Evolutionary conservation across 371 early-diverging fungal species (phyloP).

Genomic region (Mortierella sp.): DNA sequence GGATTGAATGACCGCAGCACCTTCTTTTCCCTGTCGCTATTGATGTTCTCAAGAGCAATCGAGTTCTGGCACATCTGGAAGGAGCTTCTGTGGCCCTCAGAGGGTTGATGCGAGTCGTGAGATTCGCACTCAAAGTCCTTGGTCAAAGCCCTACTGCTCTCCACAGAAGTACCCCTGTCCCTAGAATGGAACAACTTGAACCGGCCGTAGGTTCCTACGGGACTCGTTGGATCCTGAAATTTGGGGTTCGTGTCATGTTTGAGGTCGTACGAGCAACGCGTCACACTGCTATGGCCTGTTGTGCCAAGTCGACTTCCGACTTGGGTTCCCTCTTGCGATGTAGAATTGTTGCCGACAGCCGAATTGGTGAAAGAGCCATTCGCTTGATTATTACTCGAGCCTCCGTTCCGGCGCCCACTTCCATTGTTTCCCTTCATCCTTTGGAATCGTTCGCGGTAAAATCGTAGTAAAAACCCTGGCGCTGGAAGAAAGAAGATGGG

Average conservation of each 20-base stretch:
- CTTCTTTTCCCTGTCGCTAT: too few species aligned
- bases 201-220: not conserved
- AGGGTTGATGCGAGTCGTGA: conserved; percentile 9
- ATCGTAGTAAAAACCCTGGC: conserved; percentile 22
- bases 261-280: conserved; percentile 16
- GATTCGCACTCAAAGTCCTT: conserved; percentile 34
- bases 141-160: conserved; percentile 37
- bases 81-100: conserved; percentile 19
- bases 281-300: not conserved
- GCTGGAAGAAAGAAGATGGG: conserved; percentile 47
- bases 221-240: conserved; percentile 5
- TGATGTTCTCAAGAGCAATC: not conserved
- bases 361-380: conserved; percentile 6
- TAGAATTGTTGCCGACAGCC: not conserved
- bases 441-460: conserved; percentile 33
- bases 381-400: conserved; percentile 1
- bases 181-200: conserved; percentile 30
- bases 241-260: not conserved
- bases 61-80: conserved; percentile 15
- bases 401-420: conserved; percentile 6
- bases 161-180: conserved; percentile 31
- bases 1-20: not conserved
- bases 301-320: conserved; percentile 8
- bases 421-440: conserved; percentile 16
- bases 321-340: not conserved